Evolutionary conservation across 768 basidiomycete species (phyloP).

Genomic region (Termitomyces sp.): DNA sequence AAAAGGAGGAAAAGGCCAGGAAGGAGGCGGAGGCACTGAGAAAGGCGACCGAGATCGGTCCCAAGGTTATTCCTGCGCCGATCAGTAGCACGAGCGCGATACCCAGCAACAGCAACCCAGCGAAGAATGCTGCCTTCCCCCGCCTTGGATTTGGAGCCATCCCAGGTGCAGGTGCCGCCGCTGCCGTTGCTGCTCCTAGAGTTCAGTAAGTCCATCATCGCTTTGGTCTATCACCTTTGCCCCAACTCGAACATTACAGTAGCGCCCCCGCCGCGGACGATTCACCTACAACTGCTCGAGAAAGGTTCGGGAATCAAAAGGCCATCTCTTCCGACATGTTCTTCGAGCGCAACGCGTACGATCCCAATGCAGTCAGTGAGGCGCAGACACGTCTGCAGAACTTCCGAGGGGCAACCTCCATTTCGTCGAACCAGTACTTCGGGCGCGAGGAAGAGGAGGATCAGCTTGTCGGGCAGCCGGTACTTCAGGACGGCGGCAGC

Average conservation of each 20-base stretch:
- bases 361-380: constrained; percentile 62
- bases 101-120: constrained; percentile 8
- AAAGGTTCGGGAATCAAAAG: constrained; percentile 90
- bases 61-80: constrained; percentile 21
- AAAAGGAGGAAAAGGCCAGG: constrained; percentile 70
- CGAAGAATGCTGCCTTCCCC: constrained; percentile 46
- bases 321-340: constrained; percentile 98
- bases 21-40: constrained; percentile 52
- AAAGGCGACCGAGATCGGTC: constrained; percentile 31
- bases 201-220: constrained; percentile 2
- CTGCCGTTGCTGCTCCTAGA: constrained; percentile 32
- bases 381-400: constrained; percentile 75
- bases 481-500: constrained; percentile 41
- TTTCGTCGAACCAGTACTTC: constrained; percentile 96
- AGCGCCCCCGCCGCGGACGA: constrained; percentile 39
- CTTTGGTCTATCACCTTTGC: background rate
- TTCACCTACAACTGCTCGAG: constrained; percentile 73
- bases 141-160: constrained; percentile 83
- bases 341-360: constrained; percentile 87
- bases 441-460: constrained; percentile 86
- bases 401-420: constrained; percentile 90
- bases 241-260: background rate
- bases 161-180: constrained; percentile 53
- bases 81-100: constrained; percentile 14
- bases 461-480: constrained; percentile 25